Evolutionary conservation across 2,329 filamentous ascomycete species (phyloP), one percentile per base, ranked within the genome.

Genomic region (Huntiella decipiens): DNA sequence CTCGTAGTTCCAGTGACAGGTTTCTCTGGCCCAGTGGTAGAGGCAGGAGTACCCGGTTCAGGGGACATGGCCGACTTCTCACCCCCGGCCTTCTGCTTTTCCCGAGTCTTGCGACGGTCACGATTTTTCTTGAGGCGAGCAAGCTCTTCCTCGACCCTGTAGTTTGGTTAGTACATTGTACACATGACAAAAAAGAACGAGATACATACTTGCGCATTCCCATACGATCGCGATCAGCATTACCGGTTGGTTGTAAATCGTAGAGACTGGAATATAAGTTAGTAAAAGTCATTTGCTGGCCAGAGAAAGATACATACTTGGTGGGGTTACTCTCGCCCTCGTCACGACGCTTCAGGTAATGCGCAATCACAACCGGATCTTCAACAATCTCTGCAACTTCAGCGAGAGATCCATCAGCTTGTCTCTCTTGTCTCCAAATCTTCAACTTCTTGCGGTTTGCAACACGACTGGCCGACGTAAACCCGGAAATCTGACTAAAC

Each of bases 101-200:
- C 88, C 56, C 88, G 85, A 50, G 83, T 84, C 56, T 88, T 78
- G 52, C 87, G 77, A 52, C 88, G 80, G 52, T 93, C 87, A 54
- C 85, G 85, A 66, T 96, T 98, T 56, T 87, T 82, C 57, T 91
- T 74, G 31, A 98, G 74, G 53, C 91, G 81, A 44, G 77, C 77
- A 45, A 92, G 73, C 60, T 96, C 88, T 53, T 73, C 72, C 55
- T 77, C 68, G 51, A 86, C 47, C 40, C 51, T 52, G 34, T 37
- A 33, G 33, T 22, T 42, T 22, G 6, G 42, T 32, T n/a, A 19
- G 46, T 46, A 41, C 8, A 8, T 38, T 43, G 46, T 32, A 11
- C n/a, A 13, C 35, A 13, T 35, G n/a, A 38, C 16, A 15, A n/a
- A 11, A 39, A n/a, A 22, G 3, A n/a, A 4, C 10, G n/a, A 12